Conservation (phyloP, 208 protist genomes). For the Wallacemonas sp. region DNA sequence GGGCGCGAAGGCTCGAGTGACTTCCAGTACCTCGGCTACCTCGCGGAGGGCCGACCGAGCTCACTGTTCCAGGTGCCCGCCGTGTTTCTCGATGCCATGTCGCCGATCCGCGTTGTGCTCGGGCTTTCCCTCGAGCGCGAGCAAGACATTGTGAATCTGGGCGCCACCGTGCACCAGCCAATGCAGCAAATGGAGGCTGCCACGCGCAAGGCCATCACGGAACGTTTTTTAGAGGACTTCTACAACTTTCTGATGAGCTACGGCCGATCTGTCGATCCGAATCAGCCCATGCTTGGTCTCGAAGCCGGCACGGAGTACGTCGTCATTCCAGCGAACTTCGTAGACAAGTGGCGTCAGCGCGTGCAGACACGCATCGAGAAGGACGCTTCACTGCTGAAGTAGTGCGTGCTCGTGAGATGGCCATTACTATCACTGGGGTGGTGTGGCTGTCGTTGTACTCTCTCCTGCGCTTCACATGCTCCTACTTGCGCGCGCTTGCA, state of each 20-base stretch:
- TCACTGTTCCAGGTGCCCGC: slow-evolving; percentile 49
- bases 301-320: slow-evolving; percentile 50
- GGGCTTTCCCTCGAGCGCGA: slow-evolving; percentile 60
- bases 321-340: slow-evolving; percentile 64
- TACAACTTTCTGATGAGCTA: slow-evolving; percentile 77
- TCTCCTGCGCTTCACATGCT: no score
- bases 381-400: slow-evolving; percentile 29
- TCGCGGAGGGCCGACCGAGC: slow-evolving; percentile 59
- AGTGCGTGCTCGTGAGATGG: not conserved
- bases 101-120: slow-evolving; percentile 49
- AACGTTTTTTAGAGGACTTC: slow-evolving; percentile 70
- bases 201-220: slow-evolving; percentile 63
- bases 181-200: slow-evolving; percentile 46
- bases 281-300: slow-evolving; percentile 1
- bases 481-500: no score
- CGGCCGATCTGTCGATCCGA: slow-evolving; percentile 31
- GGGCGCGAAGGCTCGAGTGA: slow-evolving; percentile 45
- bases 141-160: slow-evolving; percentile 64
- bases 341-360: slow-evolving; percentile 65
- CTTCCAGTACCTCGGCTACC: slow-evolving; percentile 72
- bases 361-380: slow-evolving; percentile 58
- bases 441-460: no score
- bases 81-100: slow-evolving; percentile 25
- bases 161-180: slow-evolving; percentile 34
- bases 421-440: no score